Evolutionary conservation across 257 asterid species (phyloP), one percentile per base, ranked within the genome.

Genomic region (Ehretia macrophylla): DNA sequence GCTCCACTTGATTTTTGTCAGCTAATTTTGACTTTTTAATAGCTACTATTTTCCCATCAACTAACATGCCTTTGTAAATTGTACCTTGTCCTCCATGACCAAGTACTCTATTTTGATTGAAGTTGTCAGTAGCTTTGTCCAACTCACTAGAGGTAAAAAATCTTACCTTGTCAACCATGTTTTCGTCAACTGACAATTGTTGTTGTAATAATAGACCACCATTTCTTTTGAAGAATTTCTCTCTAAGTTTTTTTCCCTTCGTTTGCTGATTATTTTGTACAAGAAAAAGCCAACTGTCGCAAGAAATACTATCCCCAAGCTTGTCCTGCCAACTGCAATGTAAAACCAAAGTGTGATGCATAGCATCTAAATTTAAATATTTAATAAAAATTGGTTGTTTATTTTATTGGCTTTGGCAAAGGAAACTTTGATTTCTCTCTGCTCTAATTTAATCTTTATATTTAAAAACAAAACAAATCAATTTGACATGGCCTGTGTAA

Each of bases 151-250:
- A 42, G 2, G 47, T 42, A 10, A 42, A 42, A 14, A 42, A 42
- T 10, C 16, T 42, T 42, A 42, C 47, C 47, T 42, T 42, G 16
- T 42, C 16, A 42, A 42, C 16, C 16, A 42, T 4, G 8, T 42
- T 42, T 2, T 42, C 47, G 47, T 42, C 11, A 42, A 42, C 47
- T 2, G 16, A 42, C 14, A 42, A 10, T 42, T 42, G 47, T 42
- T 42, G 47, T 14, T 42, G 47, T 14, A 42, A 42, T 10, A 42
- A 42, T 42, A 42, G 2, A 42, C 47, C 75, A 4, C 70, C 75
- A 51, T 69, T 69, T 58, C 39, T 22, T 60, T 69, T 58, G 32
- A 70, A 70, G 23, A 52, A 64, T 49, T 11, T 64, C 44, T 58
- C 54, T 70, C 11, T 58, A 0, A 22, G 38, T n/a, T 50, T 14